phyloP scores from a whole-genome alignment of 306 rosid species.

The Lupinus albus region DNA sequence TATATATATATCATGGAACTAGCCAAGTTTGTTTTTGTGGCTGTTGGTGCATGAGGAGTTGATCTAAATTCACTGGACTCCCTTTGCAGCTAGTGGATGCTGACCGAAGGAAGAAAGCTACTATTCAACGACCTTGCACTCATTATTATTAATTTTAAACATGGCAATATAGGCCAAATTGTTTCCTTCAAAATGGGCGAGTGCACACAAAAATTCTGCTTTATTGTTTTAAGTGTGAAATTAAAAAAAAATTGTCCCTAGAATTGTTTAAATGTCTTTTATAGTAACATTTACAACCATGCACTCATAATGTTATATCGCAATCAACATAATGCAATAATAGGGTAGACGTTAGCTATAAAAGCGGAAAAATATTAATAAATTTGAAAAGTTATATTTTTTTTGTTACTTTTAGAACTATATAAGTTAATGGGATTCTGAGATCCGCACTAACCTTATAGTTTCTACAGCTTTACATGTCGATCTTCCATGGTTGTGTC shows the following conservation, averaged over 20 bases:
- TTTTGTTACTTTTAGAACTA: slow-evolving; percentile 4
- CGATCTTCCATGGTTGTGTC: not conserved
- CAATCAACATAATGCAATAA: slow-evolving; percentile 3
- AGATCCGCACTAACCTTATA: slow-evolving; percentile 24
- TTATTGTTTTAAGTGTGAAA: too few species aligned
- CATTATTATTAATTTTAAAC: not conserved
- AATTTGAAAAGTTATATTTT: slow-evolving; percentile 15
- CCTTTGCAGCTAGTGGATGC: slow-evolving; percentile 31
- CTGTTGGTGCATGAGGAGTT: not conserved
- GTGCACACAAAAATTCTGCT: too few species aligned
- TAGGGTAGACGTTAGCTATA: slow-evolving; percentile 14
- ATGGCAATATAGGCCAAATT: too few species aligned
- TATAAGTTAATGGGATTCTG: slow-evolving; percentile 34
- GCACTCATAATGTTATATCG: not conserved
- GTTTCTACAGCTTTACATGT: slow-evolving; percentile 13
- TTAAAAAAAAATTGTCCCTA: not conserved
- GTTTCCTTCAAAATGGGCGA: too few species aligned
- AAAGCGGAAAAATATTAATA: not conserved
- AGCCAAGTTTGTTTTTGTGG: slow-evolving; percentile 27
- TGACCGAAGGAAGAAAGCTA: not conserved
- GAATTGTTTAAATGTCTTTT: not conserved
- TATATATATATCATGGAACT: not conserved
- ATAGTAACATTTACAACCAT: not conserved
- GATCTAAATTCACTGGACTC: not conserved
- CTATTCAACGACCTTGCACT: not conserved